These are phyloP conservation scores for Carex parvula DNA, from an alignment of 176 grass and related monocot species.

Conservation along the genomic window DNA sequence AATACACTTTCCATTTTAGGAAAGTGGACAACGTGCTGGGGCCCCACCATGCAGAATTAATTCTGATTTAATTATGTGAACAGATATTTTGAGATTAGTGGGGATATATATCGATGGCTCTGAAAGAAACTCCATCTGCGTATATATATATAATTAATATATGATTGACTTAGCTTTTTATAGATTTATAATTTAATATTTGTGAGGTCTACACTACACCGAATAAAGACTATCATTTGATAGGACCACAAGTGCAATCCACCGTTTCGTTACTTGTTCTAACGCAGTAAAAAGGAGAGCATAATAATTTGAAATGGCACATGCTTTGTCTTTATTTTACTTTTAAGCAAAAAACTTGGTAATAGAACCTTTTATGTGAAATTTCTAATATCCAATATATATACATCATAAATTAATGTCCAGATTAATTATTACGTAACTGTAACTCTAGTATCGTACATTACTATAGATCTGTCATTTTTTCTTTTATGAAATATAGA, in stretches of 20 bases:
- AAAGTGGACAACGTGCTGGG: background rate
- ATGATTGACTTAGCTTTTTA: background rate
- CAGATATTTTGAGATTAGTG: background rate
- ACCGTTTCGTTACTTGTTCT: background rate
- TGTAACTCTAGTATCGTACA: background rate
- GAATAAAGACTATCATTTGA: background rate
- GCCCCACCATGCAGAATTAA: conserved; percentile 2
- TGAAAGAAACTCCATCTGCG: background rate
- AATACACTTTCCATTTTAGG: conserved; percentile 12
- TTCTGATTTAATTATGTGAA: background rate
- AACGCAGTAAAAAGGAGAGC: background rate
- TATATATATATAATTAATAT: background rate
- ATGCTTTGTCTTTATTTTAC: background rate
- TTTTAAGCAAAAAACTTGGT: background rate
- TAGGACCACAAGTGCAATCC: background rate
- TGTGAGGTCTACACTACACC: background rate
- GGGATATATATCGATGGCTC: background rate
- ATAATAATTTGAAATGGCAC: background rate
- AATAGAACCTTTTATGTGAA: background rate
- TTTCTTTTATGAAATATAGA: too few species aligned
- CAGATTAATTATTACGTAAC: background rate
- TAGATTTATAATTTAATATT: background rate
- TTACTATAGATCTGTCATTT: too few species aligned
- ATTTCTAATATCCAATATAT: background rate
- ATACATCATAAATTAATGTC: background rate